These are phyloP conservation scores for Syzygium oleosum DNA, from an alignment of 345 rosid species.

Conservation along the genomic window DNA sequence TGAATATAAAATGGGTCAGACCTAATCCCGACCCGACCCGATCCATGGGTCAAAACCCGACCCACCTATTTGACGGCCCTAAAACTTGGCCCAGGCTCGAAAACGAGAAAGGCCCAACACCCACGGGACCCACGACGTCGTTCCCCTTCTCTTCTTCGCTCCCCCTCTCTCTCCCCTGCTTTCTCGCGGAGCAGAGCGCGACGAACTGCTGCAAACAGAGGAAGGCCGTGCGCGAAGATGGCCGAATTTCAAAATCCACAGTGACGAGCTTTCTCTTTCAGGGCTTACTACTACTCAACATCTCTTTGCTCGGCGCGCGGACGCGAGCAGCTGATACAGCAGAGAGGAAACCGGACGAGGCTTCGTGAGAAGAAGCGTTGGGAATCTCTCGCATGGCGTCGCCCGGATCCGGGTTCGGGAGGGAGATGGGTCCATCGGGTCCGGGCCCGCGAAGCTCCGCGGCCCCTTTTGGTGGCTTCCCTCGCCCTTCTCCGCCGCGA, in stretches of 20 bases:
- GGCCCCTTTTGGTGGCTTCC: conserved; percentile 13
- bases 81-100: neutral
- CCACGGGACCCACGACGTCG: neutral
- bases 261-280: neutral
- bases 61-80: no score
- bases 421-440: conserved; percentile 30
- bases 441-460: conserved; percentile 2
- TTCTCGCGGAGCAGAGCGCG: neutral
- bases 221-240: neutral
- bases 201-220: neutral
- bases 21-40: no score
- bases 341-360: neutral
- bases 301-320: neutral
- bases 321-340: neutral
- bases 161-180: neutral
- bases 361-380: neutral
- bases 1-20: no score
- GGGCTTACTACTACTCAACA: neutral
- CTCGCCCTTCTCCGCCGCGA: conserved; percentile 18
- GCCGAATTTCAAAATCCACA: neutral
- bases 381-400: neutral
- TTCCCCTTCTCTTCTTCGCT: no score
- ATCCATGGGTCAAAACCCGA: no score
- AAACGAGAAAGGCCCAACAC: neutral
- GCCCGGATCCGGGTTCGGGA: conserved; percentile 28